A percentile compares a stretch with the other conserved stretches of the same genome.
Conservation (phyloP, 2,329 filamentous ascomycete genomes). For the Curvularia hawaiiensis region DNA sequence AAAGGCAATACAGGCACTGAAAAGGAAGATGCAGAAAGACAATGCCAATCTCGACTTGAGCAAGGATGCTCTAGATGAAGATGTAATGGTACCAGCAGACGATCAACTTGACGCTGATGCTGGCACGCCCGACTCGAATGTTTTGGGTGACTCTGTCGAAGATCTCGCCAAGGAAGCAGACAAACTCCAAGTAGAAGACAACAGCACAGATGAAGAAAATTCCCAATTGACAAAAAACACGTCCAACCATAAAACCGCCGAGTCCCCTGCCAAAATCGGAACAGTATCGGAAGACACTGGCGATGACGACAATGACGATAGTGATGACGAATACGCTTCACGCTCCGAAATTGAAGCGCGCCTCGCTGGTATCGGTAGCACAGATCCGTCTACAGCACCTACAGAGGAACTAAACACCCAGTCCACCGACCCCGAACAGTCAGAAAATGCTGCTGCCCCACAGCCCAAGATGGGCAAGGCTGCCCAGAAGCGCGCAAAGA, state of each 20-base stretch:
- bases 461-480: conserved; percentile 54
- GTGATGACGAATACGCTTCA: conserved; percentile 44
- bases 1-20: conserved; percentile 81
- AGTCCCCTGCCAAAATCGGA: not conserved
- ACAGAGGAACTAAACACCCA: conserved; percentile 13
- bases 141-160: conserved; percentile 45
- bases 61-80: conserved; percentile 41
- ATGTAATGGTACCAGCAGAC: conserved; percentile 42
- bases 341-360: conserved; percentile 46
- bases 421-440: conserved; percentile 5
- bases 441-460: conserved; percentile 6
- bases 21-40: conserved; percentile 82
- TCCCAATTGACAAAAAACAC: conserved; percentile 7
- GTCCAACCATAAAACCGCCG: not conserved
- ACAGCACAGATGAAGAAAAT: conserved; percentile 17
- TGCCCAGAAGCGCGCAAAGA: conserved; percentile 54
- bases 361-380: conserved; percentile 24
- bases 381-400: conserved; percentile 13
- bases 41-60: conserved; percentile 64
- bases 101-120: conserved; percentile 30
- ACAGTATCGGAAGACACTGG: conserved; percentile 19
- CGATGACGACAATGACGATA: conserved; percentile 25
- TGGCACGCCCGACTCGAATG: conserved; percentile 30
- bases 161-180: conserved; percentile 24
- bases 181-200: conserved; percentile 21